Base-by-base conservation (phyloP, 805 yeast genomes). In the Metschnikowia matae region DNA sequence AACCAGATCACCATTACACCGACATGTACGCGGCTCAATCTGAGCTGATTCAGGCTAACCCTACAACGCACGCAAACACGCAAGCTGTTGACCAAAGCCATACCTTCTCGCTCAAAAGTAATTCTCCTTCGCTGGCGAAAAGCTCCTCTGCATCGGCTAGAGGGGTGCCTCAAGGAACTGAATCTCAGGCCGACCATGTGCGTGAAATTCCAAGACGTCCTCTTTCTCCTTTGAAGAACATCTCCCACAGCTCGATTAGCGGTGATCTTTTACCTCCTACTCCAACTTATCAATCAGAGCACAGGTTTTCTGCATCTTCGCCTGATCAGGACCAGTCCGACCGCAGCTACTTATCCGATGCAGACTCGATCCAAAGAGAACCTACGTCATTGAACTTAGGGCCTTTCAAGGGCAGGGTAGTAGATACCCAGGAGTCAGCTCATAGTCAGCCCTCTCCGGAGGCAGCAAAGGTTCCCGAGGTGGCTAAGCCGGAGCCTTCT, bases 281-380 rank as follows among this genome's bases (percentile, higher is more conserved):
- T 1, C 70, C 71, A 2, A 62, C 65, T 0, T 67, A 56, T 46
- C 52, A 41, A 40, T 29, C 48, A 11, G 43, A 31, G 34, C 45
- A 54, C 34, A 48, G 50, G 2, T 41, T 48, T 29, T 42, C 44
- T n/a, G 38, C 51, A 3, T 39, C 39, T 7, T 43, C 50, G n/a
- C 63, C 70, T 18, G 71, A 67, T 17, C 67, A 75, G 7, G 73
- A 74, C 11, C 51, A 48, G 32, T 68, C 74, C 1, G 75, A 71
- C 17, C 51, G 56, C 45, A 71, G 76, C 48, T 71, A 62, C 49
- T 62, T 57, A 36, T 71, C 76, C 1, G 77, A 72, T 44, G 66
- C 67, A 6, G 75, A 71, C 52, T 70, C 75, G 14, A 70, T 71
- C 21, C 77, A 71, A 49, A 42, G 62, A 29, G 77, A 73, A 51